These are phyloP conservation scores for Coemansia sp. DNA, from an alignment of 192 early-diverging fungal genomes.

Conservation along the genomic window DNA sequence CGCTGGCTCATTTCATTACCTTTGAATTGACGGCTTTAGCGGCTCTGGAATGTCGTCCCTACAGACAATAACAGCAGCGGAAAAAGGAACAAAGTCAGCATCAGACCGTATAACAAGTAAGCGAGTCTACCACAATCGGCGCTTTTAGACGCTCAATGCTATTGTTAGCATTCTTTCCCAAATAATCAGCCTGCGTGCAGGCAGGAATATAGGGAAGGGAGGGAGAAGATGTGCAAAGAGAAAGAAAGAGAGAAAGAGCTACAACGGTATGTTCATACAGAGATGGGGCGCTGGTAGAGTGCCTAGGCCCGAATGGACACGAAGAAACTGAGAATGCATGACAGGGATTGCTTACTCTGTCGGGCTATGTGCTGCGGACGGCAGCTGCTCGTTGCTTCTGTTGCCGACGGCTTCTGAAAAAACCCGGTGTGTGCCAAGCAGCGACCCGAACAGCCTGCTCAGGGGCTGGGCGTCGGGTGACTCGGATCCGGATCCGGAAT, in stretches of 20 bases:
- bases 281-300: no score
- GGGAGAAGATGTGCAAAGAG: background rate
- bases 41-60: constrained; percentile 31
- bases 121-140: no score
- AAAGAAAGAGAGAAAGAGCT: background rate
- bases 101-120: background rate
- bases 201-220: no score
- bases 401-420: background rate
- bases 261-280: no score
- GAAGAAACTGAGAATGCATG: background rate
- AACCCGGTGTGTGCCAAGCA: background rate
- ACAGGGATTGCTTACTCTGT: background rate
- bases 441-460: background rate
- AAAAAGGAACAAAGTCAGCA: background rate
- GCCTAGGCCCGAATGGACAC: background rate
- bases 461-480: constrained; percentile 3
- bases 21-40: constrained; percentile 37
- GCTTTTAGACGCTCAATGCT: no score
- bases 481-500: constrained; percentile 3
- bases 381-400: background rate
- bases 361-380: background rate
- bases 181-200: no score
- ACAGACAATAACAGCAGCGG: constrained; percentile 2
- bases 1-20: constrained; percentile 19
- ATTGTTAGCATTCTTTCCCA: no score